Base-by-base conservation (phyloP, 1,139 yeast genomes). In the Saccharomycopsis hybrid region DNA sequence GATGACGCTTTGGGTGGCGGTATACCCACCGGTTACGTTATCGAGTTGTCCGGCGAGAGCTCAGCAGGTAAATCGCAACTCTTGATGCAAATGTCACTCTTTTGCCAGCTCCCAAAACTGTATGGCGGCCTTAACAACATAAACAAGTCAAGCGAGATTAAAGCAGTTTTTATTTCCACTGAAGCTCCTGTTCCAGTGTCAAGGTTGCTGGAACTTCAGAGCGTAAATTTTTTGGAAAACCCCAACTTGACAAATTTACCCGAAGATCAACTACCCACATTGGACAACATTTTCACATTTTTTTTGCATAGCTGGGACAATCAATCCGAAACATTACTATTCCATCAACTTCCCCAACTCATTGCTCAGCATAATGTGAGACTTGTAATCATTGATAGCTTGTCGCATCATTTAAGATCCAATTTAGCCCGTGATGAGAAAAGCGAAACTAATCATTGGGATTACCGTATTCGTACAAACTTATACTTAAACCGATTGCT, bases 51-150 rank as follows among this genome's bases (percentile, higher is more conserved):
- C 57, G 97, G 97, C 0, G 85, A 83, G 39, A 81, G 94, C 54
- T 87, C 95, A 0, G 76, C 85, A 2, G 97, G 96, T 0, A 89
- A 89, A 62, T 82, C 96, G 0, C 94, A 88, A 58, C 65, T 89
- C 7, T 65, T 85, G 33, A 72, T 82, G 65, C 92, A 84, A 56
- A 59, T 88, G 45, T 70, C 85, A 1, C 66, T 78, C 5, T 67
- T 79, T 3, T 77, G 82, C 5, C 89, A 83, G 56, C 57, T 74
- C 25, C 74, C 80, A 0, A 52, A 41, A 2, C 66, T 63, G 3
- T 53, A 65, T 30, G 78, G 80, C 2, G 85, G 85, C 0, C 55
- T 77, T 24, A 73, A 62, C 3, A 59, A 62, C 24, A 37, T n/a
- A n/a, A 7, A 13, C 13, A 37, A 11, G 18, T 9, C 25, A 18